Percentiles rank a stretch among this genome's conserved stretches.
Conservation (phyloP, 148 eudicot species). For the Silene latifolia region DNA sequence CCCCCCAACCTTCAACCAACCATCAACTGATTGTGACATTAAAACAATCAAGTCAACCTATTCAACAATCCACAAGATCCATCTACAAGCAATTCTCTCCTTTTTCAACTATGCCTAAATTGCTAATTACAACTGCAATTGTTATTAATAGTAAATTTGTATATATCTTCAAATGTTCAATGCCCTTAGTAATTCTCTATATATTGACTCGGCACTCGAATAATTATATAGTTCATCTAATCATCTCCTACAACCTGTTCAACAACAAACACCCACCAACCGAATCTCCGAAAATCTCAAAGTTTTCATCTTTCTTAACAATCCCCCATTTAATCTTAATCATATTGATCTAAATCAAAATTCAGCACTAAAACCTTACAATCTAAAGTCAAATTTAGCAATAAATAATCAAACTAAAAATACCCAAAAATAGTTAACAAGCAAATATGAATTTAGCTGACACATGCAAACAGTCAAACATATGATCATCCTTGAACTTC, state of each 20-base stretch:
- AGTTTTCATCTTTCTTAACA: neutral
- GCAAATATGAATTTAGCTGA: neutral
- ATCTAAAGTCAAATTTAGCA: neutral
- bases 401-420: neutral
- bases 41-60: neutral
- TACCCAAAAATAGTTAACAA: neutral
- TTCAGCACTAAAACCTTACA: neutral
- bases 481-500: neutral
- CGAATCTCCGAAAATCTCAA: neutral
- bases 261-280: neutral
- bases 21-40: neutral
- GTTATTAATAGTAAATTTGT: neutral
- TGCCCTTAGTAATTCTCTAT: neutral
- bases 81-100: neutral
- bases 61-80: neutral
- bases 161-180: neutral
- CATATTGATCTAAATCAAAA: neutral
- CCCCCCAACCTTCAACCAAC: neutral
- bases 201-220: conserved; percentile 1
- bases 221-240: neutral
- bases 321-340: neutral
- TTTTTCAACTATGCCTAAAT: neutral
- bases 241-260: neutral
- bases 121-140: neutral
- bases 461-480: neutral